Percentiles rank a stretch among this genome's conserved stretches.
phyloP scores from a whole-genome alignment of 2,329 filamentous ascomycete species.

The Talaromyces verruculosus region DNA sequence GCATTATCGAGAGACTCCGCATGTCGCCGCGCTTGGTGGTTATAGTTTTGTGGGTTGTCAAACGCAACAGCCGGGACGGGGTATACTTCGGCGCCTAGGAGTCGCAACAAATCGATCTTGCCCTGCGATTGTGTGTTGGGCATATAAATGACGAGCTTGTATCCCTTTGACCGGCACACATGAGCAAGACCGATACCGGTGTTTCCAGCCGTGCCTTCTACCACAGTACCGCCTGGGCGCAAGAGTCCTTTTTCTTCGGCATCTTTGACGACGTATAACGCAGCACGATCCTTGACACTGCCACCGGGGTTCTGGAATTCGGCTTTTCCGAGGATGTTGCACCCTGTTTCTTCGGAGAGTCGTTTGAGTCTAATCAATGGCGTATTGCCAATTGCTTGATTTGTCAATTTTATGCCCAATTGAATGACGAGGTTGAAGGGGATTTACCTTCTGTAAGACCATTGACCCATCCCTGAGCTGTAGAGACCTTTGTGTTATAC shows the following conservation, averaged over 20 bases:
- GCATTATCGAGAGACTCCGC: constrained; percentile 83
- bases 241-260: constrained; percentile 86
- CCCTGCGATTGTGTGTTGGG: constrained; percentile 97
- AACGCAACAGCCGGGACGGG: constrained; percentile 94
- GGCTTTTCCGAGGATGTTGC: constrained; percentile 91
- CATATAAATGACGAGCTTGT: constrained; percentile 99
- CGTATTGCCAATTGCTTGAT: constrained; percentile 89
- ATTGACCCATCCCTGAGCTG: constrained; percentile 74
- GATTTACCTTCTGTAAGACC: constrained; percentile 74
- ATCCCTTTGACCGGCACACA: constrained; percentile 87
- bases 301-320: constrained; percentile 99
- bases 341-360: constrained; percentile 86
- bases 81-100: constrained; percentile 92
- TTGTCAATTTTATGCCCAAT: neutral
- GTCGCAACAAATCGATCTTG: constrained; percentile 88
- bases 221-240: constrained; percentile 82
- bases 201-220: constrained; percentile 96
- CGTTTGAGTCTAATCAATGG: constrained; percentile 86
- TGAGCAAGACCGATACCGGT: constrained; percentile 97
- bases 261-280: constrained; percentile 88
- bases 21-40: constrained; percentile 89
- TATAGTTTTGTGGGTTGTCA: constrained; percentile 95
- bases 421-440: neutral
- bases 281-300: constrained; percentile 92
- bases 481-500: constrained; percentile 71